Conservation (phyloP, 768 basidiomycete genomes). For the Tylopilus balloui region DNA sequence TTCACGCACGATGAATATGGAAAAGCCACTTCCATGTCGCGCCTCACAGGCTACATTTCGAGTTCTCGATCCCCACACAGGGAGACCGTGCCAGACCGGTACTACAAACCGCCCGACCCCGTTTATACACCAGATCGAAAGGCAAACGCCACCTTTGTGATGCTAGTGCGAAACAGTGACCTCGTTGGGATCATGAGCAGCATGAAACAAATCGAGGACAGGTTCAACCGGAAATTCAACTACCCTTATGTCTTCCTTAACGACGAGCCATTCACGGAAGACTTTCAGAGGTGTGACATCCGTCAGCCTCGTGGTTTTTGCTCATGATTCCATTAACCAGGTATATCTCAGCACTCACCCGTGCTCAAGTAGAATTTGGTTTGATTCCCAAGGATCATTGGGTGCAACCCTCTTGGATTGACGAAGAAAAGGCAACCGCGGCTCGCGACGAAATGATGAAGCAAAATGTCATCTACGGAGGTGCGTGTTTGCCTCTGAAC, state of each 20-base stretch:
- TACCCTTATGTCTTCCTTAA: conserved; percentile 93
- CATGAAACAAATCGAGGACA: conserved; percentile 76
- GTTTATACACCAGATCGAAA: conserved; percentile 45
- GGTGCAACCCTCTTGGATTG: conserved; percentile 74
- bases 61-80: conserved; percentile 45
- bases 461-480: conserved; percentile 63
- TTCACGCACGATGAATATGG: conserved; percentile 42
- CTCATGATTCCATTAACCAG: conserved; percentile 21
- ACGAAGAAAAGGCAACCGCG: conserved; percentile 59
- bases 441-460: conserved; percentile 60
- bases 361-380: conserved; percentile 47
- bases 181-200: conserved; percentile 54
- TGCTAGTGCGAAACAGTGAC: conserved; percentile 70
- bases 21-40: conserved; percentile 38
- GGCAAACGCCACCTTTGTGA: conserved; percentile 80
- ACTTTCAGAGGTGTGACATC: conserved; percentile 58
- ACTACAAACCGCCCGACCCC: conserved; percentile 42
- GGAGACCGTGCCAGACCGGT: conserved; percentile 55
- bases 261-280: conserved; percentile 71
- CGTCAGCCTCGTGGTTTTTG: neutral
- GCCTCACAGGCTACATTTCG: conserved; percentile 24
- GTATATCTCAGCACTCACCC: conserved; percentile 29
- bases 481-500: conserved; percentile 27
- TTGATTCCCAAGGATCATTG: conserved; percentile 66
- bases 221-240: conserved; percentile 74